Base-by-base conservation (phyloP, 495 filamentous ascomycete species). In the Neurospora sp. region DNA sequence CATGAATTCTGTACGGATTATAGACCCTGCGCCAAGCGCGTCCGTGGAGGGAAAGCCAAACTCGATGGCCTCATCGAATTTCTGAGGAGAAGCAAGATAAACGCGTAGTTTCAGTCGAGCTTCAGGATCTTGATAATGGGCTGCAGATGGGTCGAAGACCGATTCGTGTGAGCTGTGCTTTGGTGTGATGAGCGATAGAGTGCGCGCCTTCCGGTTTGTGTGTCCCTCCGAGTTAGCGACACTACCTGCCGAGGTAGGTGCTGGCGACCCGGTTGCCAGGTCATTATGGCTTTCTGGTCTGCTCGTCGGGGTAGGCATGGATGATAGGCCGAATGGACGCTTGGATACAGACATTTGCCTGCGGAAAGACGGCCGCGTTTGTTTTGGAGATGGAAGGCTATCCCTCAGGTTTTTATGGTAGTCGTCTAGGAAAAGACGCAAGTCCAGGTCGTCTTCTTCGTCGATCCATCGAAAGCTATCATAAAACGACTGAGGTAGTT, bases 41-140 rank as follows among this genome's bases (percentile, higher is more conserved):
- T 86, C 82, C 40, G 82, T 87, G 20, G 92, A 89, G 0, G 94
- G 94, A 75, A 98, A 97, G 5, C 95, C 94, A 82, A 96, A 97
- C 78, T 96, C 93, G 70, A 97, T 87, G 1, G 93, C 94, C 83
- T 98, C 94, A 77, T 98, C 96, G 73, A 98, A 97, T 79, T 97
- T 97, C 74, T 97, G 93, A 9, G 94, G 92, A 2, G 95, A 98
- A 20, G 92, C 91, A 3, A 97, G 86, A 75, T 94, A 97, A n/a
- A 94, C 90, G 3, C 93, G 90, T 14, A 98, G 83, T 79, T 95
- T 97, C 69, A 94, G 82, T 44, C 95, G 89, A 44, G 94, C 93
- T 78, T 97, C 93, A 0, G 94, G 94, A 74, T 98, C 94, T 79
- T 92, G 93, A 76, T 97, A 97, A 80, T 97, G 91, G 53, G 91